Percentiles rank a stretch among this genome's conserved stretches.
phyloP scores from a whole-genome alignment of 73 alveolate genomes.

The Paramecium sexaurelia region DNA sequence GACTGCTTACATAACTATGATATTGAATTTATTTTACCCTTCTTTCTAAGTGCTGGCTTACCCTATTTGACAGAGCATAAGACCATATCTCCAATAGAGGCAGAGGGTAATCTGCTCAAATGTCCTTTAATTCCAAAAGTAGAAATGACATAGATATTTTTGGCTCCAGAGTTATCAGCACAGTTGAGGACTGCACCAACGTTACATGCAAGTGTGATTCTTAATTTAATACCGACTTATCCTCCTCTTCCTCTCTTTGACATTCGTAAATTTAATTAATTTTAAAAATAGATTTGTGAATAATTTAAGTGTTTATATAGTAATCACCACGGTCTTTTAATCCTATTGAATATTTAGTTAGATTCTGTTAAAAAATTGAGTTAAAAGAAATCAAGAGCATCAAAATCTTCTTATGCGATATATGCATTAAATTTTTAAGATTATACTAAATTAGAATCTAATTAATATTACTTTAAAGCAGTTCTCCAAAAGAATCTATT shows the following conservation, averaged over 20 bases:
- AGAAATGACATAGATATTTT: constrained; percentile 94
- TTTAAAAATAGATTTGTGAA: constrained; percentile 4
- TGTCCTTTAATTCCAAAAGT: constrained; percentile 79
- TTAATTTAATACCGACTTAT: constrained; percentile 63
- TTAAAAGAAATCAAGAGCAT: neutral
- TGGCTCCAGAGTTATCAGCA: constrained; percentile 95
- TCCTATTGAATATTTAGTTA: neutral
- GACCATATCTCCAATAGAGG: constrained; percentile 96
- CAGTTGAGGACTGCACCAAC: constrained; percentile 97
- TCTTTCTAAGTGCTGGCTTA: constrained; percentile 98
- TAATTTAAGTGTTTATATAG: neutral
- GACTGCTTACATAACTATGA: constrained; percentile 88
- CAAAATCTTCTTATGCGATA: neutral
- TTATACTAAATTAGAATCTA: neutral
- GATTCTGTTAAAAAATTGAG: neutral
- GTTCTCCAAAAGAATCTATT: neutral
- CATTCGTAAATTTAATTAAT: constrained; percentile 36
- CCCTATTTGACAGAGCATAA: constrained; percentile 97
- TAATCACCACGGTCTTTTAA: constrained; percentile 32
- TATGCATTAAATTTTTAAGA: neutral
- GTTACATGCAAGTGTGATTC: constrained; percentile 75
- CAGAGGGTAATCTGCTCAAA: constrained; percentile 80
- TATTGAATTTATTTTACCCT: constrained; percentile 72
- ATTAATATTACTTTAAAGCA: neutral
- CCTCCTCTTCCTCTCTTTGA: constrained; percentile 74